phyloP scores from a whole-genome alignment of 1,284 basidiomycete genomes.

The Rhodotorula mucilaginosa region DNA sequence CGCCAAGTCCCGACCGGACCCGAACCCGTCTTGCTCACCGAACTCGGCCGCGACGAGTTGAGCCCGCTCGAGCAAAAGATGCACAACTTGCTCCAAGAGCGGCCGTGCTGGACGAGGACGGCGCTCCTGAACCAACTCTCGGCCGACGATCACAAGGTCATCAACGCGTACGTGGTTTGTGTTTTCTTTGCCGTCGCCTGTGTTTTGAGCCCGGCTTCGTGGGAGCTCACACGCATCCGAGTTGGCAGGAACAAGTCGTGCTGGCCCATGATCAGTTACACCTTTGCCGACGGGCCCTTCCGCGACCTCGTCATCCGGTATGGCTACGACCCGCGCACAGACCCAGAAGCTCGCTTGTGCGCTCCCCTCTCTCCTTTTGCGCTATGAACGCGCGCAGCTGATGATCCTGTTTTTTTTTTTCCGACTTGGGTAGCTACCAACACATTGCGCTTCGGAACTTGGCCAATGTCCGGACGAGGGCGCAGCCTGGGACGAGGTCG shows the following conservation, averaged over 20 bases:
- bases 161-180: slow-evolving; percentile 61
- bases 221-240: background rate
- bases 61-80: slow-evolving; percentile 54
- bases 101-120: slow-evolving; percentile 84
- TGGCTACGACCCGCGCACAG: slow-evolving; percentile 80
- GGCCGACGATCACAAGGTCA: slow-evolving; percentile 64
- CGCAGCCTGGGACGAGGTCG: slow-evolving; percentile 12
- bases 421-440: slow-evolving; percentile 43
- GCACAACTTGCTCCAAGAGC: slow-evolving; percentile 59
- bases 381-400: background rate
- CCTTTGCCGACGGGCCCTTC: slow-evolving; percentile 91
- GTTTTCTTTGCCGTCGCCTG: no score
- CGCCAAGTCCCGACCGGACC: slow-evolving; percentile 52
- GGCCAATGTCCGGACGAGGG: slow-evolving; percentile 33
- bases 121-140: slow-evolving; percentile 79
- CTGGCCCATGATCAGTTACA: slow-evolving; percentile 61
- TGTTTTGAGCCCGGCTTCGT: no score
- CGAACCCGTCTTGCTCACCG: slow-evolving; percentile 8
- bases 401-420: background rate
- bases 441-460: slow-evolving; percentile 41
- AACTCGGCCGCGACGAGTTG: slow-evolving; percentile 12
- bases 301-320: slow-evolving; percentile 82
- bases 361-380: slow-evolving; percentile 29
- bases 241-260: slow-evolving; percentile 52
- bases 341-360: slow-evolving; percentile 70